A percentile compares a stretch with the other conserved stretches of the same genome.
Evolutionary conservation across 306 rosid genomes (phyloP).

Genomic region (Rosa chinensis): DNA sequence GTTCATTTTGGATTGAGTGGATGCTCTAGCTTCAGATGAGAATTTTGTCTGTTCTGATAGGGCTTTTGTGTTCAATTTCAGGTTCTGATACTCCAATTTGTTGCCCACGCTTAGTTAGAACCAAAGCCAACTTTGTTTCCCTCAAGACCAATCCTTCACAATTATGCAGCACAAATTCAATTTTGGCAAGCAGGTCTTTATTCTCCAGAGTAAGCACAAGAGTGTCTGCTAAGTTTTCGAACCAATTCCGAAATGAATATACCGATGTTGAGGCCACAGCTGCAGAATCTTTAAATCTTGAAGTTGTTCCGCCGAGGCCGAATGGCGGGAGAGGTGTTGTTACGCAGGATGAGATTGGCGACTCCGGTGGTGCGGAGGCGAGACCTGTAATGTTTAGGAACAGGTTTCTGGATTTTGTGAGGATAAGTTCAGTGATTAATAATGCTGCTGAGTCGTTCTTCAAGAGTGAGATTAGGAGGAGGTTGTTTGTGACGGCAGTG

Average conservation of each 20-base stretch:
- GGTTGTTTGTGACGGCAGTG: slow-evolving; percentile 81
- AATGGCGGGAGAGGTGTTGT: slow-evolving; percentile 27
- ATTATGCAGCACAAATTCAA: slow-evolving; percentile 27
- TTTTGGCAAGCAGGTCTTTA: slow-evolving; percentile 34
- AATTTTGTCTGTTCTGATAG: neutral
- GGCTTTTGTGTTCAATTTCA: neutral
- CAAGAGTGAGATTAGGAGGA: slow-evolving; percentile 88
- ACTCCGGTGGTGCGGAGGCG: neutral
- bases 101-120: slow-evolving; percentile 20
- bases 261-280: slow-evolving; percentile 46
- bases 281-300: slow-evolving; percentile 29
- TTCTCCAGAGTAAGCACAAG: slow-evolving; percentile 29
- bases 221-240: slow-evolving; percentile 39
- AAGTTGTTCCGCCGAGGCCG: slow-evolving; percentile 28
- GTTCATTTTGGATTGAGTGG: neutral
- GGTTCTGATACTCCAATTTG: slow-evolving; percentile 29
- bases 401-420: slow-evolving; percentile 71
- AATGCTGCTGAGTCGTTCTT: slow-evolving; percentile 87
- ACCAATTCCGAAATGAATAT: slow-evolving; percentile 40
- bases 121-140: slow-evolving; percentile 28
- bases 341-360: slow-evolving; percentile 19
- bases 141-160: slow-evolving; percentile 20
- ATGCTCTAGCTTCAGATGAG: neutral
- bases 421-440: slow-evolving; percentile 71
- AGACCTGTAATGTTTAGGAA: slow-evolving; percentile 52